Conservation (phyloP, 2,329 filamentous ascomycete species). For the Plectosphaerella sp. region DNA sequence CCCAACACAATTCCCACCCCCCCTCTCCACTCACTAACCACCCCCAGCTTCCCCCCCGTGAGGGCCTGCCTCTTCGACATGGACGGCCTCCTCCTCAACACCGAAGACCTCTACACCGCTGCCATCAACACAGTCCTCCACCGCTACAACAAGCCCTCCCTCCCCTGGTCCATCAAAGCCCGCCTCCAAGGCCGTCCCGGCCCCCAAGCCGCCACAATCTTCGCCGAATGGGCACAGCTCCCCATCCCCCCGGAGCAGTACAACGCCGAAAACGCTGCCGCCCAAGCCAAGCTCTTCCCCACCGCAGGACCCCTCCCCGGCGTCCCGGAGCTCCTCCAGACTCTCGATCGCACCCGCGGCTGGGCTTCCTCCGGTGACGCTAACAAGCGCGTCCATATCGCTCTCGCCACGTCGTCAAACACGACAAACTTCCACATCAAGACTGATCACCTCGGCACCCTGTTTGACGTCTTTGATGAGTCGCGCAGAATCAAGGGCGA, state of each 20-base stretch:
- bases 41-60: conserved; percentile 67
- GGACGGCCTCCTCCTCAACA: conserved; percentile 93
- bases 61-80: conserved; percentile 97
- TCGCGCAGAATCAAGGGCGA: conserved; percentile 80
- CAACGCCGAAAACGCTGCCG: conserved; percentile 47
- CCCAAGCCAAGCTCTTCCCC: conserved; percentile 72
- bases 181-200: conserved; percentile 64
- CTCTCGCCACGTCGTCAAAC: conserved; percentile 79
- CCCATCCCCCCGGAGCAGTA: conserved; percentile 72
- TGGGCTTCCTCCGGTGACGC: conserved; percentile 30
- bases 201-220: conserved; percentile 47
- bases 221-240: conserved; percentile 78
- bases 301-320: conserved; percentile 74
- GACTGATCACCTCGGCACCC: conserved; percentile 54
- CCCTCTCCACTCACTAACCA: conserved; percentile 9
- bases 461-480: conserved; percentile 62
- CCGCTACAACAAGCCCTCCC: conserved; percentile 64
- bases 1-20: background rate
- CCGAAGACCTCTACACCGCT: conserved; percentile 82
- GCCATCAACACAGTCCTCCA: conserved; percentile 79
- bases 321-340: conserved; percentile 61
- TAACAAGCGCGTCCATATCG: conserved; percentile 61
- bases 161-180: conserved; percentile 96
- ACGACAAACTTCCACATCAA: conserved; percentile 72
- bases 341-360: conserved; percentile 50